phyloP scores from a whole-genome alignment of 306 rosid species.

The cucumber (Cucumis sativus) region DNA sequence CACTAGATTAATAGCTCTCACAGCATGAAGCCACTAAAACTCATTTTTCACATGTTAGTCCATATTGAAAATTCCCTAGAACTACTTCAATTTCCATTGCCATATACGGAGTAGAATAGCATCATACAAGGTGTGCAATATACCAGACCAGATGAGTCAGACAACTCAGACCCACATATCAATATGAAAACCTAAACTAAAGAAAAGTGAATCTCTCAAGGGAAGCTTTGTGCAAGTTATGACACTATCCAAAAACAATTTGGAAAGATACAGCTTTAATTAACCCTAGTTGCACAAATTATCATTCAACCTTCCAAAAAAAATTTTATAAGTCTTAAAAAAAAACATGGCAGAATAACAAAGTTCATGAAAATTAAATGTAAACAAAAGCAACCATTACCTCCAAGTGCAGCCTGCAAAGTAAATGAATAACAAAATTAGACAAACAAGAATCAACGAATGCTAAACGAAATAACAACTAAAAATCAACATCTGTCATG shows the following conservation, averaged over 20 bases:
- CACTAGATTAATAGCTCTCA: not conserved
- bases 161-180: not conserved
- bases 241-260: not conserved
- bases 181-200: not conserved
- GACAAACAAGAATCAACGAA: not conserved
- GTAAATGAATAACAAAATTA: slow-evolving; percentile 8
- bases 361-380: not conserved
- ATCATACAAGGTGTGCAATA: not conserved
- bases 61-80: not conserved
- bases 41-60: not conserved
- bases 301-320: not conserved
- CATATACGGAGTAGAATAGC: not conserved
- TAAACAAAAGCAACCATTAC: slow-evolving; percentile 29
- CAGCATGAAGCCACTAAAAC: not conserved
- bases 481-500: not conserved
- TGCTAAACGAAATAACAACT: not conserved
- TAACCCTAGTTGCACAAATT: not conserved
- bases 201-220: not conserved
- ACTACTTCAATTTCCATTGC: not conserved
- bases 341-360: not conserved
- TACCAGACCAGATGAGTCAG: not conserved
- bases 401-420: slow-evolving; percentile 41
- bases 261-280: not conserved
- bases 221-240: not conserved
- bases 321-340: not conserved